Evolutionary conservation across 192 early-diverging fungal genomes (phyloP).

Genomic region (Backusella mclennaniae): DNA sequence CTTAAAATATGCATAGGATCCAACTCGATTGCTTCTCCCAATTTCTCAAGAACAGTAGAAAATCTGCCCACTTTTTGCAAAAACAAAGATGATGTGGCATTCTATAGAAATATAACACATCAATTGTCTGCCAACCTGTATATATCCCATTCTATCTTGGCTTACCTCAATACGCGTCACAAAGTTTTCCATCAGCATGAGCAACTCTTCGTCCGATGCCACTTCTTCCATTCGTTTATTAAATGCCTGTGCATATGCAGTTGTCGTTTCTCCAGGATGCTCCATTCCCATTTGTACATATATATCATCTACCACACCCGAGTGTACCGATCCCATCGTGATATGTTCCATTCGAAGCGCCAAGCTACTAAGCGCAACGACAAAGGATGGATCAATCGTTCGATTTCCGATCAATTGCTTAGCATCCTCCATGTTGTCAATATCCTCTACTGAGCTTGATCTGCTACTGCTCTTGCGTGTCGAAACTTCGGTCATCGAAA

Average conservation of each 20-base stretch:
- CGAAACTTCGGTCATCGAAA: not conserved
- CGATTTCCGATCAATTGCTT: not conserved
- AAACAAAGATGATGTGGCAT: conserved; percentile 57
- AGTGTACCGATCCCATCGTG: conserved; percentile 14
- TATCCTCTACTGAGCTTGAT: not conserved
- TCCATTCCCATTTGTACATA: not conserved
- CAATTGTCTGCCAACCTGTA: not conserved
- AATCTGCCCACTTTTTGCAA: conserved; percentile 54
- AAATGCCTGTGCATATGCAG: not conserved
- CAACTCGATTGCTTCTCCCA: conserved; percentile 55
- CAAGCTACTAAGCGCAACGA: conserved; percentile 10
- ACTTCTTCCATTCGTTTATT: conserved; percentile 41
- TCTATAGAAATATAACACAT: conserved; percentile 36
- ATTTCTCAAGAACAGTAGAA: conserved; percentile 53
- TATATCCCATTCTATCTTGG: not conserved
- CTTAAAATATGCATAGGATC: conserved; percentile 60
- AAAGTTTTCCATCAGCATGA: conserved; percentile 47
- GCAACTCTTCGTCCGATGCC: conserved; percentile 48
- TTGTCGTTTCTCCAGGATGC: not conserved
- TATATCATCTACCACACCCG: not conserved
- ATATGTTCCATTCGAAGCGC: conserved; percentile 27
- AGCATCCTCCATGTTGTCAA: not conserved
- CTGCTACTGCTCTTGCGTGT: not conserved
- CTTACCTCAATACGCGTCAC: conserved; percentile 57
- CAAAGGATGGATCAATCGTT: conserved; percentile 16